A percentile compares a stretch with the other conserved stretches of the same genome.
These are phyloP conservation scores for Tetraselmis chui DNA, from an alignment of 139 green algal genomes.

Conservation along the genomic window DNA sequence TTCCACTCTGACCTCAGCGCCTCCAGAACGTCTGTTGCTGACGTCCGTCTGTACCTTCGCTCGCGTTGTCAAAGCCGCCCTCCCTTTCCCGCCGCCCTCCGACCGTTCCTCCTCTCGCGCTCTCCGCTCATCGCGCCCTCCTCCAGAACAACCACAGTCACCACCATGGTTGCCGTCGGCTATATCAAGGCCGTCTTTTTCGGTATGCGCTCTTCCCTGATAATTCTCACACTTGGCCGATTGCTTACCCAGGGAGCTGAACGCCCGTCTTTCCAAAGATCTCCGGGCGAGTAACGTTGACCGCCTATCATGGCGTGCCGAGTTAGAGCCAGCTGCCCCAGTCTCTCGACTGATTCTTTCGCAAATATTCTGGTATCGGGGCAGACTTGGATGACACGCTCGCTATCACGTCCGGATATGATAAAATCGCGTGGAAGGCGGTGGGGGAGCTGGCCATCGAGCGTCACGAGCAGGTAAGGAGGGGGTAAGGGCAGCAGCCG, in stretches of 20 bases:
- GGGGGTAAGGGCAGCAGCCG: too few relatives aligned
- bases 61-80: too few relatives aligned
- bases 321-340: too few relatives aligned
- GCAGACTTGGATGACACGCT: conserved; percentile 36
- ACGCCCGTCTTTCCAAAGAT: neutral
- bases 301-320: too few relatives aligned
- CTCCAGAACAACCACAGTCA: too few relatives aligned
- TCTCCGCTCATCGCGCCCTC: too few relatives aligned
- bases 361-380: neutral
- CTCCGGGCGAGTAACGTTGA: too few relatives aligned
- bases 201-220: neutral
- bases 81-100: too few relatives aligned
- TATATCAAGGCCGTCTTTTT: conserved; percentile 22
- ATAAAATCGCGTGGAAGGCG: conserved; percentile 11
- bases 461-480: conserved; percentile 11
- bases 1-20: too few relatives aligned
- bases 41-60: too few relatives aligned
- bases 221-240: neutral
- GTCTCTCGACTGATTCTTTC: neutral
- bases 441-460: conserved; percentile 19
- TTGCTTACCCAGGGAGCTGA: neutral
- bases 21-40: too few relatives aligned
- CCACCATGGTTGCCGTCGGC: neutral
- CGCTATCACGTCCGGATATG: conserved; percentile 25
- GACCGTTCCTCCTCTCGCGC: too few relatives aligned